Evolutionary conservation across 2,329 filamentous ascomycete species (phyloP), one percentile per base, ranked within the genome.

Genomic region (Stachybotrys chartarum): DNA sequence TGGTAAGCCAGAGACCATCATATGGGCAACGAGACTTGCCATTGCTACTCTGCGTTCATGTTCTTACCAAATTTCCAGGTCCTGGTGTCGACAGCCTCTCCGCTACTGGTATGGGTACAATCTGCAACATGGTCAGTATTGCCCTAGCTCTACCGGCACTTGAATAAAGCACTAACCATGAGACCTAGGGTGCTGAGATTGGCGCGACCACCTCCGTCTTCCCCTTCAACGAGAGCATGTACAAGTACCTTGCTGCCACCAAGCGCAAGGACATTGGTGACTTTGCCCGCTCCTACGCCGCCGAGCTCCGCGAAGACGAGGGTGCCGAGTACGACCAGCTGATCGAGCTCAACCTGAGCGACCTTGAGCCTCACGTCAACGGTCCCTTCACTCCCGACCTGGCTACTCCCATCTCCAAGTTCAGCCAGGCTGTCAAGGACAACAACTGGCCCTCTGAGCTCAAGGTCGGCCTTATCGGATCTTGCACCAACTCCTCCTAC

Each of bases 401-500:
- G 61, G 94, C 93, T 4, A 97, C 91, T 0, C 93, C 94, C 5
- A 76, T 99, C 54, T 97, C 92, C 51, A 81, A 87, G 67, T 99
- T 99, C 77, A 91, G 91, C 68, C 82, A 90, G 56, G 86, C 88
- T 2, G 90, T 97, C 24, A 81, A 88, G 72, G 81, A 87, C 64
- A 91, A 97, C 72, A 78, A 88, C 52, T 99, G 94, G 94, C 94
- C 94, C 2, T 83, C 90, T 68, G 91, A 87, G 59, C 87, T 99
- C 58, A 94, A 91, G 12, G 93, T 94, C 30, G 92, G 92, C 53
- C 81, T 99, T 54, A 99, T 99, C 68, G 94, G 94, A 58, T 96
- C 91, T 76, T 99, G 94, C 79, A 99, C 94, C 52, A 99, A 99
- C 81, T 96, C 90, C 71, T 97, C 94, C 2, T 99, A 97, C 72